These are phyloP conservation scores for Phaeotremella skinneri DNA, from an alignment of 768 basidiomycete species.

Conservation along the genomic window DNA sequence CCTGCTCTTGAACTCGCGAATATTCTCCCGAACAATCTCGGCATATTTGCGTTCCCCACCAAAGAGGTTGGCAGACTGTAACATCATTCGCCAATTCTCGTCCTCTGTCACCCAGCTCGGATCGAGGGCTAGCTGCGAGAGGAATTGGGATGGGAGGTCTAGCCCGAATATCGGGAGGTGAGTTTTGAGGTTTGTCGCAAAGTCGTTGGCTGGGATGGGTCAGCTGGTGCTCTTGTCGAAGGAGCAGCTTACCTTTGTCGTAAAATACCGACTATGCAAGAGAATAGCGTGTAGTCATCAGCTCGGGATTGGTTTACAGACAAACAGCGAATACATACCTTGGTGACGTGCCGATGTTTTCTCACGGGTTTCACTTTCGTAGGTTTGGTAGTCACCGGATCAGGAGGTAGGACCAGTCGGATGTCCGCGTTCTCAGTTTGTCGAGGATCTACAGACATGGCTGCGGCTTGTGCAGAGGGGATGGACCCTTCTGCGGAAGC, in stretches of 20 bases:
- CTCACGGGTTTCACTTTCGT: slow-evolving; percentile 33
- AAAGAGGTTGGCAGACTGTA: slow-evolving; percentile 15
- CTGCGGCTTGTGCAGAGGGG: slow-evolving; percentile 30
- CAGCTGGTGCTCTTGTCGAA: not conserved
- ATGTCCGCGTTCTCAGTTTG: slow-evolving; percentile 36
- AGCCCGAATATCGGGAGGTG: slow-evolving; percentile 44
- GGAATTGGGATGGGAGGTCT: slow-evolving; percentile 30
- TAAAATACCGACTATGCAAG: slow-evolving; percentile 37
- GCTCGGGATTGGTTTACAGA: no score
- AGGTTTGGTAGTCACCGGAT: slow-evolving; percentile 31
- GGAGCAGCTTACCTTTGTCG: slow-evolving; percentile 29
- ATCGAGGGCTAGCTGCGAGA: slow-evolving; percentile 39
- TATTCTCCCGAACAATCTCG: slow-evolving; percentile 31
- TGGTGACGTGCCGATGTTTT: slow-evolving; percentile 39
- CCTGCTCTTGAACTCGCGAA: slow-evolving; percentile 14
- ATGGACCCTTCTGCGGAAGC: slow-evolving; percentile 39
- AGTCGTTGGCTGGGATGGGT: slow-evolving; percentile 33
- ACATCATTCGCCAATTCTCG: slow-evolving; percentile 34
- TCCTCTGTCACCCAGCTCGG: slow-evolving; percentile 43
- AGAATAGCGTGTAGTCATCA: no score
- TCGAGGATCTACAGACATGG: slow-evolving; percentile 24
- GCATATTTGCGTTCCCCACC: slow-evolving; percentile 33
- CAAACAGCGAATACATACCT: slow-evolving; percentile 13
- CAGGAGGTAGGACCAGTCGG: slow-evolving; percentile 42
- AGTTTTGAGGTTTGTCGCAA: slow-evolving; percentile 29